phyloP scores from a whole-genome alignment of 768 basidiomycete genomes.

The Galerina marginata region DNA sequence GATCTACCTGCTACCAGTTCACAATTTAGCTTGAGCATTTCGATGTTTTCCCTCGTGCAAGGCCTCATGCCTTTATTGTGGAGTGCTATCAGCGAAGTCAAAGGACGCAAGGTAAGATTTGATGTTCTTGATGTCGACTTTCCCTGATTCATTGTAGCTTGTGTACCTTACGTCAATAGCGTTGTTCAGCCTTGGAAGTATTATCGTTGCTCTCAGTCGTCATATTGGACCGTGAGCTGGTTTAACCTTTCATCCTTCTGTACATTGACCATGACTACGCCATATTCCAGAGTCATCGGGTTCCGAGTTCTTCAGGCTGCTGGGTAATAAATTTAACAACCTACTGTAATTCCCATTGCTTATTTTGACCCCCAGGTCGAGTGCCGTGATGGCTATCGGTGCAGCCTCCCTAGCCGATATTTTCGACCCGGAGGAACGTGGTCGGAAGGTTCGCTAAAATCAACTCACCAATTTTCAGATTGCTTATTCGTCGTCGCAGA shows the following conservation, averaged over 20 bases:
- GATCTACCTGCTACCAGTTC: slow-evolving; percentile 64
- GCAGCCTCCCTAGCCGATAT: slow-evolving; percentile 82
- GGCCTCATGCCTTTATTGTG: slow-evolving; percentile 71
- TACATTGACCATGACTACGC: neutral
- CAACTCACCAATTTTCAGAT: neutral
- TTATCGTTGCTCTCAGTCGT: slow-evolving; percentile 59
- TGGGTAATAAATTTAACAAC: slow-evolving; percentile 47
- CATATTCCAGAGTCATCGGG: slow-evolving; percentile 54
- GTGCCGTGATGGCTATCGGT: slow-evolving; percentile 73
- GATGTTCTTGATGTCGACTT: neutral
- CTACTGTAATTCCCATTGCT: neutral
- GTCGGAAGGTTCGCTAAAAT: slow-evolving; percentile 51
- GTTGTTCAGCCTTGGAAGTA: slow-evolving; percentile 58
- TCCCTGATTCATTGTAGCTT: slow-evolving; percentile 30
- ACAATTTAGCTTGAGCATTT: slow-evolving; percentile 71
- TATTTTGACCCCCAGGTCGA: slow-evolving; percentile 47
- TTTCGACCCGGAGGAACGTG: slow-evolving; percentile 74
- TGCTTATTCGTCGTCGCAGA: slow-evolving; percentile 32
- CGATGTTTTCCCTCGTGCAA: slow-evolving; percentile 74
- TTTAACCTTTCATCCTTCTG: neutral
- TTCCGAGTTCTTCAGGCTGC: slow-evolving; percentile 72
- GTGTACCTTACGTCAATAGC: slow-evolving; percentile 60
- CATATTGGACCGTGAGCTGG: slow-evolving; percentile 44
- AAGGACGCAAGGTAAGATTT: slow-evolving; percentile 66
- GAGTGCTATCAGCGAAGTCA: slow-evolving; percentile 75